phyloP scores from a whole-genome alignment of 139 green algal genomes.

The Micractinium conductrix region DNA sequence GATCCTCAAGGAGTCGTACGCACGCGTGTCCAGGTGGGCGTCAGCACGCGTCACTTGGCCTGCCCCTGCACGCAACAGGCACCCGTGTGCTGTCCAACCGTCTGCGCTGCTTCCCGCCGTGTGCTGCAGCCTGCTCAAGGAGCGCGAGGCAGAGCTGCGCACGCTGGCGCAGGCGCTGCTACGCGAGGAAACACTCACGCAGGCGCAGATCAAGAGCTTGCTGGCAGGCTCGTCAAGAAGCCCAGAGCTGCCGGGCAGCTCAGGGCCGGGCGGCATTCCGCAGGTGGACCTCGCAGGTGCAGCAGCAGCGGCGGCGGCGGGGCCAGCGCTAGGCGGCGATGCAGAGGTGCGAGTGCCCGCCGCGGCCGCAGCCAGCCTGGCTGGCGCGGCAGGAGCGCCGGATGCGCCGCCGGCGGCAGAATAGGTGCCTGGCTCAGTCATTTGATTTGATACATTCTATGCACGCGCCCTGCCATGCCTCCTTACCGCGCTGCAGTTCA shows the following conservation, averaged over 20 bases:
- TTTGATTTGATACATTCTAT: too few relatives aligned
- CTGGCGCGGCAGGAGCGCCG: background rate
- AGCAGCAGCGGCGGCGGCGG: background rate
- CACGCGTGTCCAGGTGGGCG: background rate
- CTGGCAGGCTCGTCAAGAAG: background rate
- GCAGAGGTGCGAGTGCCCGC: background rate
- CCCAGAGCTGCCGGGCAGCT: constrained; percentile 8
- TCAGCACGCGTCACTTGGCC: background rate
- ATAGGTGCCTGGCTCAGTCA: too few relatives aligned
- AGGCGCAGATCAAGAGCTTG: constrained; percentile 19
- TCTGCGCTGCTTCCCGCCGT: background rate
- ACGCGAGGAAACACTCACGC: constrained; percentile 87
- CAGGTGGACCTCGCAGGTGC: background rate
- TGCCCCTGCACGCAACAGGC: background rate
- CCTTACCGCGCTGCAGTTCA: too few relatives aligned
- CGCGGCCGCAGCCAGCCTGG: background rate
- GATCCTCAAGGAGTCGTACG: constrained; percentile 39
- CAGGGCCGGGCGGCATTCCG: background rate
- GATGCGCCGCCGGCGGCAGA: background rate
- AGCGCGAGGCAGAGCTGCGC: constrained; percentile 85
- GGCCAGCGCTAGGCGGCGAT: background rate
- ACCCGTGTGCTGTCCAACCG: background rate
- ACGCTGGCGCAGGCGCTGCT: constrained; percentile 80
- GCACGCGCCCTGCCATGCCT: too few relatives aligned
- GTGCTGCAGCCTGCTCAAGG: constrained; percentile 65